Evolutionary conservation across 1,284 basidiomycete genomes (phyloP).

Genomic region (Ustilago shanxiensis): DNA sequence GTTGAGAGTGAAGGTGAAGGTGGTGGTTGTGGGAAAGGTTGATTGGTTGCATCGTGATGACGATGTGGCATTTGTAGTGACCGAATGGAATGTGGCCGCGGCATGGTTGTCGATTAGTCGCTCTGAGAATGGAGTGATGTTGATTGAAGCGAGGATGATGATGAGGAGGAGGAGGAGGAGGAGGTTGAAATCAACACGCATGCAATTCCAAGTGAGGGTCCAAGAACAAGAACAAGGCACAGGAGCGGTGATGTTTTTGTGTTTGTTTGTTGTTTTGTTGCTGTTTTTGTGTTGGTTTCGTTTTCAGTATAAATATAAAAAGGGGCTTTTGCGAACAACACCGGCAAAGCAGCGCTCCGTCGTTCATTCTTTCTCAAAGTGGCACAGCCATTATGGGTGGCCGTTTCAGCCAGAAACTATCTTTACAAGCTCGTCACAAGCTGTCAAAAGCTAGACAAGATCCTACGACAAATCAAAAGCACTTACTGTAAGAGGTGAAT

Average conservation of each 20-base stretch:
- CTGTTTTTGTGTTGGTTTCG: neutral
- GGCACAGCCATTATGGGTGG: too few species aligned
- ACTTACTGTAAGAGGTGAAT: too few species aligned
- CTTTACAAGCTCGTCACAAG: too few species aligned
- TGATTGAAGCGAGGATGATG: too few species aligned
- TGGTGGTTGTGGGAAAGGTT: constrained; percentile 28
- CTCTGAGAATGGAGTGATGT: neutral
- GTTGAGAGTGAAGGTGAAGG: constrained; percentile 53
- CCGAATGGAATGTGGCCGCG: constrained; percentile 40
- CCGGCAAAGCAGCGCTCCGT: neutral
- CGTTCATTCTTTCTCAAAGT: neutral
- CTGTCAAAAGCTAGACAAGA: too few species aligned
- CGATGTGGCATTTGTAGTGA: constrained; percentile 35
- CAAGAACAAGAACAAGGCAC: neutral
- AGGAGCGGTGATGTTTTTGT: neutral
- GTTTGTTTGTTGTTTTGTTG: neutral
- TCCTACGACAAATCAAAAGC: too few species aligned
- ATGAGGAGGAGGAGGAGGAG: neutral
- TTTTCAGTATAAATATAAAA: neutral
- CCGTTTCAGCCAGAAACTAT: too few species aligned
- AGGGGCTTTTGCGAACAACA: neutral
- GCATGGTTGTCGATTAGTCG: constrained; percentile 21
- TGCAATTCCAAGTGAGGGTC: too few species aligned
- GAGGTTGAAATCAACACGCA: neutral
- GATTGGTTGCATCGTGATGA: constrained; percentile 20